Percentiles rank a stretch among this genome's conserved stretches.
Evolutionary conservation across 257 asterid genomes (phyloP).

Genomic region (Verbascum thapsus): DNA sequence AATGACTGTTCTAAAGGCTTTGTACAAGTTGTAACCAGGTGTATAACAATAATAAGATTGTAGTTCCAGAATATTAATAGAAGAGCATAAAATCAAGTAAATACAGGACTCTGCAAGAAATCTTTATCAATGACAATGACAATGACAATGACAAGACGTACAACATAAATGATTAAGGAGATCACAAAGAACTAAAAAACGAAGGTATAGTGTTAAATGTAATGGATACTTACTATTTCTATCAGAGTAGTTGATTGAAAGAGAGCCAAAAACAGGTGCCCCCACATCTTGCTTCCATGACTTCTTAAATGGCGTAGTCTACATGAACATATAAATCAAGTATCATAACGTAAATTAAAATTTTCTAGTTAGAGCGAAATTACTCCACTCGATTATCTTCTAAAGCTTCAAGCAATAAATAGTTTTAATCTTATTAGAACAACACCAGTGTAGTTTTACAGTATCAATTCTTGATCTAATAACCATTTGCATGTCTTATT

Average conservation of each 20-base stretch:
- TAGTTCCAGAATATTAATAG: slow-evolving; percentile 14
- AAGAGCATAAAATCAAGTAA: background rate
- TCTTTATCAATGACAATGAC: background rate
- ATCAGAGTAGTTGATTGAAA: slow-evolving; percentile 50
- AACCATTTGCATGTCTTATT: slow-evolving; percentile 5
- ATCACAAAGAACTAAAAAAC: slow-evolving; percentile 13
- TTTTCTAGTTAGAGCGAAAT: too few relatives aligned
- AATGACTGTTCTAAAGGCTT: slow-evolving; percentile 21
- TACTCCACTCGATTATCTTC: background rate
- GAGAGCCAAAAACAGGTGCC: slow-evolving; percentile 86
- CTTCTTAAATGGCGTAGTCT: slow-evolving; percentile 58
- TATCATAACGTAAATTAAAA: slow-evolving; percentile 7
- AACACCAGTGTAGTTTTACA: slow-evolving; percentile 12
- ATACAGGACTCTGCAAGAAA: slow-evolving; percentile 6
- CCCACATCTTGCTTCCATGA: slow-evolving; percentile 77
- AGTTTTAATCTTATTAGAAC: background rate
- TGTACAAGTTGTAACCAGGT: slow-evolving; percentile 13
- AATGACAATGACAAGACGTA: background rate
- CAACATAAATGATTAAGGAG: background rate
- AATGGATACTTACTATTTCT: slow-evolving; percentile 53
- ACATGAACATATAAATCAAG: slow-evolving; percentile 33
- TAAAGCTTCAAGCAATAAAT: background rate
- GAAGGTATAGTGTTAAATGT: slow-evolving; percentile 13
- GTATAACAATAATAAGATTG: slow-evolving; percentile 1
- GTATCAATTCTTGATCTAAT: background rate